Percentiles rank a stretch among this genome's conserved stretches.
Conservation (phyloP, 163 green algal species). For the Scenedesmus sp. region DNA sequence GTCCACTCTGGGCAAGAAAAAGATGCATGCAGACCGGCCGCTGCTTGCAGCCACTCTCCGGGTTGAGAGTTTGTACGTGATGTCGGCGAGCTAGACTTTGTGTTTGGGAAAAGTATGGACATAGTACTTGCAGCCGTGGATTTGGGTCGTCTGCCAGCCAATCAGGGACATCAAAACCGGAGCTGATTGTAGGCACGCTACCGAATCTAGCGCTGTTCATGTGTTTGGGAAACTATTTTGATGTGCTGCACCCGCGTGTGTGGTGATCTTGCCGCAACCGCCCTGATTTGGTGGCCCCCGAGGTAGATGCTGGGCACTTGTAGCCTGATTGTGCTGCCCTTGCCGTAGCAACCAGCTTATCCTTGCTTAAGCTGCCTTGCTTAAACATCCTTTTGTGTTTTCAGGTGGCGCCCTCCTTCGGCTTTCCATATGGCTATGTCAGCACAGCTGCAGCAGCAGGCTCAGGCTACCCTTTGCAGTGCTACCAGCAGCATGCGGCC, state of each 20-base stretch:
- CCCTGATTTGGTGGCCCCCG: background rate
- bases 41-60: background rate
- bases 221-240: background rate
- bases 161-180: background rate
- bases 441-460: background rate
- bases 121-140: background rate
- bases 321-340: background rate
- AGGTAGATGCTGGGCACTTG: constrained; percentile 6
- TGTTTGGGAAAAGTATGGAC: too few relatives aligned
- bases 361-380: background rate
- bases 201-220: background rate
- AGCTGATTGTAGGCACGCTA: background rate
- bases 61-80: background rate
- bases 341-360: background rate
- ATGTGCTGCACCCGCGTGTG: background rate
- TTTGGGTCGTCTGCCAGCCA: constrained; percentile 2
- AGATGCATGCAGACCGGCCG: background rate
- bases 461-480: background rate
- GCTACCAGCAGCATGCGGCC: background rate
- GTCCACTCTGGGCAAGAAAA: background rate
- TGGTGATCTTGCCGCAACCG: constrained; percentile 1
- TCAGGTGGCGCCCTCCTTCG: background rate
- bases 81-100: too few relatives aligned
- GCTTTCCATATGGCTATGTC: background rate
- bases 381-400: background rate